Evolutionary conservation across 2,329 filamentous ascomycete species (phyloP).

Genomic region (Herpotrichia juniperi): DNA sequence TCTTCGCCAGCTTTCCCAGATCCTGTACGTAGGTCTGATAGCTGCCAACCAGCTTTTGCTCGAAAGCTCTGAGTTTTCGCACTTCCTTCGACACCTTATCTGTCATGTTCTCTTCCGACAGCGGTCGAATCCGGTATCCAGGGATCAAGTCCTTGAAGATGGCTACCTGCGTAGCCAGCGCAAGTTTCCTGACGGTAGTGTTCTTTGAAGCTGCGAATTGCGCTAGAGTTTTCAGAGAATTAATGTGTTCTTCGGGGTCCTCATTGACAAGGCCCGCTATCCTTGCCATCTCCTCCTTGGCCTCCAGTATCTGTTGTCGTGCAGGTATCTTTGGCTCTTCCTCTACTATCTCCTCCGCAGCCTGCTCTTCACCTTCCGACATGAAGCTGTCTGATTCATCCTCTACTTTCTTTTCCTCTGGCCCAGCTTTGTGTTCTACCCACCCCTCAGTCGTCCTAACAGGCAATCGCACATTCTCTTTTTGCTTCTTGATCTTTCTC

Average conservation of each 20-base stretch:
- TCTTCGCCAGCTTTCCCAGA: constrained; percentile 70
- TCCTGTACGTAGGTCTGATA: constrained; percentile 87
- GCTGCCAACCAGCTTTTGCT: constrained; percentile 82
- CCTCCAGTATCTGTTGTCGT: constrained; percentile 79
- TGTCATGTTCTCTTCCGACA: constrained; percentile 73
- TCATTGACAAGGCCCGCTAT: constrained; percentile 84
- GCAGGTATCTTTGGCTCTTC: constrained; percentile 71
- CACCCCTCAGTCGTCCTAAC: constrained; percentile 84
- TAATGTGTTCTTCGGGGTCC: constrained; percentile 87
- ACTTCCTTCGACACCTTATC: constrained; percentile 93
- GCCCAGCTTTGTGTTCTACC: constrained; percentile 61
- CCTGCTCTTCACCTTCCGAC: constrained; percentile 56
- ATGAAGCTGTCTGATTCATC: constrained; percentile 69
- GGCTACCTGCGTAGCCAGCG: constrained; percentile 82
- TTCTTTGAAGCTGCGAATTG: constrained; percentile 74
- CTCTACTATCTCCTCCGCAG: constrained; percentile 50
- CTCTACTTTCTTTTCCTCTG: constrained; percentile 55
- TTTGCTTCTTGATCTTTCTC: constrained; percentile 74
- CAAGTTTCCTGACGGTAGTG: constrained; percentile 80
- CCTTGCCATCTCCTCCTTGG: constrained; percentile 90
- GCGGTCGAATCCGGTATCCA: constrained; percentile 88
- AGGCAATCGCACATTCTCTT: constrained; percentile 77
- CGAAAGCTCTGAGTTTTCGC: constrained; percentile 78
- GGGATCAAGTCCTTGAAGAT: constrained; percentile 97
- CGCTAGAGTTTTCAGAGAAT: constrained; percentile 77